Percentiles rank a stretch among this genome's conserved stretches.
These are phyloP conservation scores for Ophidiomyces ophidiicola DNA, from an alignment of 2,329 filamentous ascomycete genomes.

Conservation along the genomic window DNA sequence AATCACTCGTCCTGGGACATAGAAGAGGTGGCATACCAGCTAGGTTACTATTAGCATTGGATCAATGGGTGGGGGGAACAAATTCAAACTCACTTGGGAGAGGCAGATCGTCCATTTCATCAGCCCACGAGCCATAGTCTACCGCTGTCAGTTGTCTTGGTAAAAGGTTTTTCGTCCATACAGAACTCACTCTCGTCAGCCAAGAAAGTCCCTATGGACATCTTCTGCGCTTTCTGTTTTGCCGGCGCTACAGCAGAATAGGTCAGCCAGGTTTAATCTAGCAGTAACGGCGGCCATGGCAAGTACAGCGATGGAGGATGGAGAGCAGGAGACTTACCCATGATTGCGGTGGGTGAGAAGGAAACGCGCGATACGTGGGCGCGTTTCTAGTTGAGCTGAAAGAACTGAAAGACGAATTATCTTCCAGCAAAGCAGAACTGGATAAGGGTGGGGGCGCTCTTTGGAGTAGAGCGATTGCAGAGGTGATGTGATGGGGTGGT, in stretches of 20 bases:
- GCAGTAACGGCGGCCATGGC: too few relatives aligned
- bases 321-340: conserved; percentile 34
- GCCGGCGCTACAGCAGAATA: conserved; percentile 57
- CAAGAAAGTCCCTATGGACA: conserved; percentile 95
- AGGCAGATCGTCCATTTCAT: conserved; percentile 86
- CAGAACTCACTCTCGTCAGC: conserved; percentile 65
- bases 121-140: conserved; percentile 88
- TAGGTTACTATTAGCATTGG: conserved; percentile 4
- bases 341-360: conserved; percentile 44
- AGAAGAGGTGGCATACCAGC: conserved; percentile 9
- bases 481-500: conserved; percentile 1
- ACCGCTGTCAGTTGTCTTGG: conserved; percentile 14
- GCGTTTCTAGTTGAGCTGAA: conserved; percentile 28
- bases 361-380: conserved; percentile 30
- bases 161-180: neutral
- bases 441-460: conserved; percentile 17
- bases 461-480: conserved; percentile 13
- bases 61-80: neutral
- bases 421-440: conserved; percentile 16
- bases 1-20: conserved; percentile 16
- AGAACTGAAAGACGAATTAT: conserved; percentile 19
- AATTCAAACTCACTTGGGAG: conserved; percentile 52
- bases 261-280: conserved; percentile 8
- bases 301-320: neutral
- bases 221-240: conserved; percentile 89